Base-by-base conservation (phyloP, 176 grass and related monocot genomes). In the Ampelocalamus luodianensis region DNA sequence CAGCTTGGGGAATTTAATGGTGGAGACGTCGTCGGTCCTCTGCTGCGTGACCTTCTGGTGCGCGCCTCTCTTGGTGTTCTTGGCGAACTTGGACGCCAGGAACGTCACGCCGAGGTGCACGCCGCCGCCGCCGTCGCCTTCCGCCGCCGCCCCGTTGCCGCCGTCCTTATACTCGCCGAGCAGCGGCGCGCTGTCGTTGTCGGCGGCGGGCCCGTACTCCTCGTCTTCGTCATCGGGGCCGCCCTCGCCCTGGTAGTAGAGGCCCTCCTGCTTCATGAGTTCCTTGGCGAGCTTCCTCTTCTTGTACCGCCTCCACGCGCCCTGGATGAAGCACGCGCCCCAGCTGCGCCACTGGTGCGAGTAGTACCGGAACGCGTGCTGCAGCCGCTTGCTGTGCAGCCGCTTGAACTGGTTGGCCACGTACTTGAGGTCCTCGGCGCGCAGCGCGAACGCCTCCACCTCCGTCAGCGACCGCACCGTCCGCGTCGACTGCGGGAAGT, bases 341-440 rank as follows among this genome's bases (percentile, higher is more conserved):
- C 93, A 98, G 48, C 93, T 95, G 26, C 96, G 78, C 96, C 96
- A 98, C 39, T 98, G 96, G 85, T 98, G 88, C 10, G 96, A 98
- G 80, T 98, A 98, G 91, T 92, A 98, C 65, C 95, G 80, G 91
- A 98, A 98, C 6, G 96, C 96, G 53, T 98, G 93, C 88, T 98
- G 93, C 53, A 98, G 72, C 44, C 90, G 90, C 87, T 98, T 95
- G 89, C 93, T 95, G 83, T 98, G 95, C 55, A 98, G 93, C 4
- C 95, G 84, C 89, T 93, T 98, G 88, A 98, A 98, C 85, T 98
- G 95, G 73, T 90, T 95, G 29, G 95, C 95, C 0, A 98, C 95
- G 68, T 93, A 98, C 79, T 95, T 98, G 72, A 98, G 86, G 48
- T 98, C 95, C 67, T 98, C 93, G 26, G 95, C 95, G 43, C 95